Evolutionary conservation across 805 yeast genomes (phyloP).

Genomic region (Ogataea trehaloabstinens): DNA sequence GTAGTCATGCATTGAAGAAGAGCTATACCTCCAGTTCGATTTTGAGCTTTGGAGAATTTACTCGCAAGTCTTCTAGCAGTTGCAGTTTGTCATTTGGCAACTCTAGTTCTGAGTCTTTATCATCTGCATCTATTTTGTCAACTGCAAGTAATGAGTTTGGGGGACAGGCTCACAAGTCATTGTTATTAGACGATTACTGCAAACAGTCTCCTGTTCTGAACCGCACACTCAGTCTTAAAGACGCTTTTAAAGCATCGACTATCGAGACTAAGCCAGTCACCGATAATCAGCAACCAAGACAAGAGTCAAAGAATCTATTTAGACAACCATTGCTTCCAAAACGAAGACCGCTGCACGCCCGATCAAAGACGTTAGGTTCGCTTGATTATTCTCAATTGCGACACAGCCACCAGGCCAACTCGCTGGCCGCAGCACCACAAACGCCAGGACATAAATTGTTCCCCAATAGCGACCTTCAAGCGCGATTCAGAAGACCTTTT

Average conservation of each 20-base stretch:
- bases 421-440: background rate
- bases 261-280: background rate
- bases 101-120: background rate
- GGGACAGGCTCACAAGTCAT: conserved; percentile 21
- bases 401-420: background rate
- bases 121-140: background rate
- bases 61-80: background rate
- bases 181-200: conserved; percentile 25
- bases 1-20: conserved; percentile 14
- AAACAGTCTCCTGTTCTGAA: conserved; percentile 21
- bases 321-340: conserved; percentile 20
- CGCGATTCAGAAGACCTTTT: conserved; percentile 15
- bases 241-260: conserved; percentile 1
- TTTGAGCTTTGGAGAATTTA: conserved; percentile 23
- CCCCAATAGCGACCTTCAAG: background rate
- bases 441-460: background rate
- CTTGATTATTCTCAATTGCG: conserved; percentile 17
- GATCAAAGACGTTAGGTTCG: conserved; percentile 27
- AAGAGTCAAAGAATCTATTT: conserved; percentile 9
- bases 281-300: background rate
- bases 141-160: conserved; percentile 18
- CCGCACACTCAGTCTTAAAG: conserved; percentile 11
- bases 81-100: background rate
- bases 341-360: conserved; percentile 17
- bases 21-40: conserved; percentile 19